phyloP scores from a whole-genome alignment of 2,329 filamentous ascomycete genomes.

The Claviceps paspali region DNA sequence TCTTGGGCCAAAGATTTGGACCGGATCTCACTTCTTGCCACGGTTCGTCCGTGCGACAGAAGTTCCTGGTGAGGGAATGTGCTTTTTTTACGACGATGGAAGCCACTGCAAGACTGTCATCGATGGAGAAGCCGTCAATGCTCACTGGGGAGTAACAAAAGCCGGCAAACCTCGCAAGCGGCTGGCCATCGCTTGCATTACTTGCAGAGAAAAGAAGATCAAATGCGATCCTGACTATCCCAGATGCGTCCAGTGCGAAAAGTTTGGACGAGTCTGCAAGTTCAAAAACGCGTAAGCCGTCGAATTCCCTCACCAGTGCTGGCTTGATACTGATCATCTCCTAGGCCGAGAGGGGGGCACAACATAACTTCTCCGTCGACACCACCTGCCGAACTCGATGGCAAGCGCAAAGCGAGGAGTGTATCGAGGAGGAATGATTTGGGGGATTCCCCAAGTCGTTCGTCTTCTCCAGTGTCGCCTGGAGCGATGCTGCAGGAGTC shows the following conservation, averaged over 20 bases:
- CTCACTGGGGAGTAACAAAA: conserved; percentile 87
- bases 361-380: conserved; percentile 37
- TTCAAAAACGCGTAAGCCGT: conserved; percentile 71
- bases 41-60: conserved; percentile 48
- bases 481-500: conserved; percentile 20
- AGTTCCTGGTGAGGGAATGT: conserved; percentile 63
- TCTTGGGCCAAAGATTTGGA: conserved; percentile 54
- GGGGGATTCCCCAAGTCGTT: conserved; percentile 25
- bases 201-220: conserved; percentile 93
- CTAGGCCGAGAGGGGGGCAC: conserved; percentile 41
- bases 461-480: conserved; percentile 34
- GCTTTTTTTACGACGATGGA: conserved; percentile 77
- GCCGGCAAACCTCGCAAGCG: conserved; percentile 86
- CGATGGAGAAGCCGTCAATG: conserved; percentile 75
- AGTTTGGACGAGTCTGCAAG: conserved; percentile 73
- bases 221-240: conserved; percentile 84
- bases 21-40: conserved; percentile 51
- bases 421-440: conserved; percentile 16
- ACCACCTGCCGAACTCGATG: conserved; percentile 34
- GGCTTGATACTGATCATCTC: conserved; percentile 4
- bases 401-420: conserved; percentile 17
- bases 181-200: conserved; percentile 81
- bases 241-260: conserved; percentile 82
- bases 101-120: conserved; percentile 70
- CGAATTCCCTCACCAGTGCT: not conserved